Conservation (phyloP, 139 green algal genomes). For the Picochlorum sp. region DNA sequence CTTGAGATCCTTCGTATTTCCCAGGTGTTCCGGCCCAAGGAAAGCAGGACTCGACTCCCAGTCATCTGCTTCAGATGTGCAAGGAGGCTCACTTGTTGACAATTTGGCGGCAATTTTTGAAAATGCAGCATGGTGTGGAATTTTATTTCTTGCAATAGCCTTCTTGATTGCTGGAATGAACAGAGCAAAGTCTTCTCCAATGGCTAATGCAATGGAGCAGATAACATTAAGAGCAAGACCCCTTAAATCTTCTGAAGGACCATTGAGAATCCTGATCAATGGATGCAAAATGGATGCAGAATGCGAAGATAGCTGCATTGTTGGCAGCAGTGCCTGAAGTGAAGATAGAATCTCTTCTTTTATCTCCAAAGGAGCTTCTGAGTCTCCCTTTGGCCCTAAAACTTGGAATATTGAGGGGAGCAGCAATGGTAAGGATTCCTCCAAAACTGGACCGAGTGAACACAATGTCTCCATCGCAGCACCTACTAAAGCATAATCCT, state of each 20-base stretch:
- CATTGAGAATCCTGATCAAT: conserved; percentile 71
- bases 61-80: conserved; percentile 56
- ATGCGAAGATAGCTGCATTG: conserved; percentile 76
- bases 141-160: conserved; percentile 44
- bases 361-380: conserved; percentile 50
- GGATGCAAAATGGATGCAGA: conserved; percentile 78
- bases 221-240: conserved; percentile 68
- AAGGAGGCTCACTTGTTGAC: conserved; percentile 47
- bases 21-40: conserved; percentile 27
- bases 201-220: conserved; percentile 59
- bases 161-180: conserved; percentile 83
- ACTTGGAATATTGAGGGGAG: conserved; percentile 75
- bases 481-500: conserved; percentile 50
- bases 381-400: conserved; percentile 1
- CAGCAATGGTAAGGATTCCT: conserved; percentile 86
- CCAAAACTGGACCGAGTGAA: conserved; percentile 68
- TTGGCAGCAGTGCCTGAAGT: conserved; percentile 72
- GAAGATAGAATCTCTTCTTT: conserved; percentile 45
- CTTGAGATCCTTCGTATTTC: conserved; percentile 19
- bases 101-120: conserved; percentile 40
- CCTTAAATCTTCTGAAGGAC: conserved; percentile 54
- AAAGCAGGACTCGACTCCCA: conserved; percentile 45
- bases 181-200: conserved; percentile 74
- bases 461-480: conserved; percentile 65
- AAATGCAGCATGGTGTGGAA: conserved; percentile 56